Evolutionary conservation across 139 green algal genomes (phyloP), one percentile per base, ranked within the genome.

Genomic region (Zygnema cylindricum): DNA sequence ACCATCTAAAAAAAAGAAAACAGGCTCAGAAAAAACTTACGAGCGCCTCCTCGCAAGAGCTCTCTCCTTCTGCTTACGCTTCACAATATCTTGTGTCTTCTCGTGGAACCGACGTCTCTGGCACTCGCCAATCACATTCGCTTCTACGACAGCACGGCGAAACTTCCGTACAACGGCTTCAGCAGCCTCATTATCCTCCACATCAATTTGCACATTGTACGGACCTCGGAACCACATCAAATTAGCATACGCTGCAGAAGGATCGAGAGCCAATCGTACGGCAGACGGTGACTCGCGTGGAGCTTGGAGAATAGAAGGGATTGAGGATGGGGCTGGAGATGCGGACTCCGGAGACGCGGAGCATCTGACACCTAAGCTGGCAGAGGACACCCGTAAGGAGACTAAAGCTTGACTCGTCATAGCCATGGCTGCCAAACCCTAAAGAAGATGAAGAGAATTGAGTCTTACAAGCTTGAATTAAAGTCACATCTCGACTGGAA

Each of bases 1-100:
- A 78, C 16, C 23, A 16, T 23, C 40, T 78, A 38, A 16, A 16
- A 16, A 1, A 21, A 78, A n/a, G n/a, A n/a, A n/a, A n/a, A n/a
- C n/a, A n/a, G n/a, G n/a, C n/a, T n/a, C n/a, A 16, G 49, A 63
- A 63, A 16, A 25, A 63, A 63, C 49, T 63, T 16, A 63, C 49
- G 49, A 63, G 49, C 49, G 49, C 16, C 49, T 63, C 7, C 49
- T 7, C 7, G 49, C 49, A 7, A 63, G 49, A 63, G 49, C 49
- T 7, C 49, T 7, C 49, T 90, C 89, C 89, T 92, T 63, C n/a
- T 87, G 42, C 90, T 93, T 93, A 73, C 90, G 88, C 90, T 93
- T 93, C 36, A 92, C 73, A 33, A 92, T 87, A 55, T 93, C 90
- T 82, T 93, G 90, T 3, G 30, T 36, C 76, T 85, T 92, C 89